phyloP scores from a whole-genome alignment of 208 protist genomes.

The Wallacemonas collosoma region DNA sequence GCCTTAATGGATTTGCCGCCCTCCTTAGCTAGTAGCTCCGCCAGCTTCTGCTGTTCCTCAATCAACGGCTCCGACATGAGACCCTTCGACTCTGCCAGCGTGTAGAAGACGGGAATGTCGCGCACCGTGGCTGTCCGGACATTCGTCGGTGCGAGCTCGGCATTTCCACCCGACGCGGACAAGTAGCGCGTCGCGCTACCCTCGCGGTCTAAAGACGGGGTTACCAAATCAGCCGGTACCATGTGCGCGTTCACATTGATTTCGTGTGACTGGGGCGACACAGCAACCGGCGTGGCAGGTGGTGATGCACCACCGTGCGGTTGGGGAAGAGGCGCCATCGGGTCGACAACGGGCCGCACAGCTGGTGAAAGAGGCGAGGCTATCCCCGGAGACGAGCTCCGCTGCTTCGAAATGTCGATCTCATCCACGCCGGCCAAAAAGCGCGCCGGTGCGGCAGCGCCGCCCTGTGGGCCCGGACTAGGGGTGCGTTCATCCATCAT shows the following conservation, averaged over 20 bases:
- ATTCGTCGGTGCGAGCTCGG: constrained; percentile 55
- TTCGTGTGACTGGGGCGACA: constrained; percentile 28
- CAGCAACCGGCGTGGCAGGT: constrained; percentile 5
- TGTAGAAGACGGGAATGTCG: constrained; percentile 85
- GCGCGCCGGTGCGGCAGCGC: constrained; percentile 19
- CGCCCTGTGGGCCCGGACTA: constrained; percentile 39
- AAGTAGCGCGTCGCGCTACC: constrained; percentile 45
- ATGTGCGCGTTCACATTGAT: constrained; percentile 39
- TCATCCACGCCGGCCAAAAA: constrained; percentile 77
- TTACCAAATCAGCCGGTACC: constrained; percentile 40
- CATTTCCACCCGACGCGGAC: constrained; percentile 54
- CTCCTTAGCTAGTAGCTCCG: constrained; percentile 47
- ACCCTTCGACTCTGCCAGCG: constrained; percentile 56
- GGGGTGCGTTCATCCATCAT: constrained; percentile 40
- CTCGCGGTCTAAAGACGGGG: constrained; percentile 26
- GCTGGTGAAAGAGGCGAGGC: constrained; percentile 29
- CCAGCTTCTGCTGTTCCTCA: constrained; percentile 53
- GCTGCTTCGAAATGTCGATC: constrained; percentile 64
- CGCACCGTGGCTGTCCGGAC: constrained; percentile 50
- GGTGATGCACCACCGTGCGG: constrained; percentile 13
- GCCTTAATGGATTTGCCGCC: constrained; percentile 28
- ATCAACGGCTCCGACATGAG: constrained; percentile 24
- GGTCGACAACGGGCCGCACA: constrained; percentile 63
- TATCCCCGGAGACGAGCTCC: constrained; percentile 40
- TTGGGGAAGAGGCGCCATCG: constrained; percentile 68